Conservation (phyloP, 345 rosid species). For the Pistacia atlantica region DNA sequence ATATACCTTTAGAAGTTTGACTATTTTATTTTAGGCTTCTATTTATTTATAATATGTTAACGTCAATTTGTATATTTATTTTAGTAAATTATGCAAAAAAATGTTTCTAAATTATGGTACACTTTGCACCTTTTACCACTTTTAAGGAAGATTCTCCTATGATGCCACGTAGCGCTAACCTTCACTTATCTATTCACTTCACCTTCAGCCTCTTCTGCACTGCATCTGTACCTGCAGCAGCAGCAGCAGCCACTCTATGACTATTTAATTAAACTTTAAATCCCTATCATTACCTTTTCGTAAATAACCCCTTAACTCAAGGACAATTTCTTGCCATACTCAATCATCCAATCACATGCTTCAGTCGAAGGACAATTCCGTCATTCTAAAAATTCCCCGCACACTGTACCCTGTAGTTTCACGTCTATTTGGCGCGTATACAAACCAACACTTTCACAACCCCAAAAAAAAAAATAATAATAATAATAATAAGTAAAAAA, state of each 20-base stretch:
- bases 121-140: slow-evolving; percentile 15
- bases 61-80: neutral
- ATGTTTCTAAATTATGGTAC: neutral
- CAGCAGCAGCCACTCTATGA: neutral
- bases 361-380: slow-evolving; percentile 2
- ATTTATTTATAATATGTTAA: neutral
- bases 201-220: neutral
- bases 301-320: neutral
- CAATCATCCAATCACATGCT: too few relatives aligned
- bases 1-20: too few relatives aligned
- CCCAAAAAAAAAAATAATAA: slow-evolving; percentile 37
- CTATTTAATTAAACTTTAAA: neutral
- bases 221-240: neutral
- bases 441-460: slow-evolving; percentile 40
- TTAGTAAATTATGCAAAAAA: neutral
- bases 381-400: neutral
- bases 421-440: slow-evolving; percentile 66
- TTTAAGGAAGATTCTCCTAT: slow-evolving; percentile 27
- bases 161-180: slow-evolving; percentile 22
- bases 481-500: neutral
- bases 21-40: too few relatives aligned
- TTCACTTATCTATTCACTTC: neutral
- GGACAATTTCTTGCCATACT: neutral
- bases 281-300: neutral
- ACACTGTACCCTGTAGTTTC: slow-evolving; percentile 19